phyloP scores from a whole-genome alignment of 1,284 basidiomycete genomes.

The Sanguinoderma infundibulare region DNA sequence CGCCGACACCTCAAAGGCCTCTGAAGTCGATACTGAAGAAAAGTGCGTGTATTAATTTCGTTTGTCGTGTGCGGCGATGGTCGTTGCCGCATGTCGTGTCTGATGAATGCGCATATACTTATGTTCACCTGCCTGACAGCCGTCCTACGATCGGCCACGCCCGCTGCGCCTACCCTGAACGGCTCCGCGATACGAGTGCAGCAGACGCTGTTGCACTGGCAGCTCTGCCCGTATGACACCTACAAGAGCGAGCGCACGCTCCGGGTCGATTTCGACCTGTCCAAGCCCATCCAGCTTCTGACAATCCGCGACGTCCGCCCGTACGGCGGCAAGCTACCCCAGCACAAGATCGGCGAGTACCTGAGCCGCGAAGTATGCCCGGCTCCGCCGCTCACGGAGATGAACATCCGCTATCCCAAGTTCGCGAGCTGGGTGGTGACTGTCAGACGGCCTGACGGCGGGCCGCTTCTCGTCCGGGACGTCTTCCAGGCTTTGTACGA shows the following conservation, averaged over 20 bases:
- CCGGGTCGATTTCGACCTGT: slow-evolving; percentile 32
- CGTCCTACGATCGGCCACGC: slow-evolving; percentile 1
- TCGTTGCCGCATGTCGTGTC: slow-evolving; percentile 1
- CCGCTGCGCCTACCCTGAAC: slow-evolving; percentile 25
- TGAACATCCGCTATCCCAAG: slow-evolving; percentile 40
- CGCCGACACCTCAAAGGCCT: slow-evolving; percentile 14
- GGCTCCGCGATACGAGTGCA: not conserved
- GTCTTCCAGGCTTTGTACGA: slow-evolving; percentile 58
- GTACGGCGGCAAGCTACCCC: not conserved
- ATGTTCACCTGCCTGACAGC: slow-evolving; percentile 19
- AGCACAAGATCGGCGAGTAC: slow-evolving; percentile 29
- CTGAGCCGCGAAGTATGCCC: slow-evolving; percentile 40
- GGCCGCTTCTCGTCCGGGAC: slow-evolving; percentile 52
- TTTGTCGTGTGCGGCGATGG: not conserved
- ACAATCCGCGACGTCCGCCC: slow-evolving; percentile 28
- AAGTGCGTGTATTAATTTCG: slow-evolving; percentile 17
- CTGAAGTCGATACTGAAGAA: slow-evolving; percentile 33
- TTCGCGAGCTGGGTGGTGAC: slow-evolving; percentile 47
- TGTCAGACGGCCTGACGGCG: slow-evolving; percentile 44
- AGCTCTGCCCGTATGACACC: slow-evolving; percentile 40
- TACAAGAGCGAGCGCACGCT: slow-evolving; percentile 27
- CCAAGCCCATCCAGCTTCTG: slow-evolving; percentile 29
- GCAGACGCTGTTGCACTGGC: slow-evolving; percentile 41
- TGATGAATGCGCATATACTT: slow-evolving; percentile 6
- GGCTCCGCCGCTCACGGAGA: slow-evolving; percentile 34